Base-by-base conservation (phyloP, 768 basidiomycete species). In the Leccinum subgranulosum region DNA sequence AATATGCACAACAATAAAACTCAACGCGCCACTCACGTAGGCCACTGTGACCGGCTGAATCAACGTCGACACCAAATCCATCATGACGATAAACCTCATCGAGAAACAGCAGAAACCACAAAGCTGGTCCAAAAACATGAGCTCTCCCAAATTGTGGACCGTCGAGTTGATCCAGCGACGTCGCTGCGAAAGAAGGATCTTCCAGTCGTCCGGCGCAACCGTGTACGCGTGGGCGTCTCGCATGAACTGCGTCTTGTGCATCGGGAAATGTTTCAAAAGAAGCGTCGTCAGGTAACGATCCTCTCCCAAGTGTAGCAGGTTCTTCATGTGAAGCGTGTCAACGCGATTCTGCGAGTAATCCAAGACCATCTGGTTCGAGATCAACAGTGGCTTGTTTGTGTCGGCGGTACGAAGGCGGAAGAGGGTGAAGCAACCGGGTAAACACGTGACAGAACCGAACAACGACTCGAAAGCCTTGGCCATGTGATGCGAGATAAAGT, bases 81-180 rank as follows among this genome's bases (percentile, higher is more conserved):
- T 90, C 84, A 99, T 92, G 66, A 98, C 96, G 36, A 98, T 79
- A 71, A 98, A 98, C 12, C 96, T 86, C 97, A 99, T 98, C 1
- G 94, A 97, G 82, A 98, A 98, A 78, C 93, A 96, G 70, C 96
- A 98, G 84, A 98, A 97, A 61, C 93, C 93, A 67, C 94, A 95
- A 23, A 95, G 84, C 58, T 90, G 85, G 54, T 95, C 92, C 67
- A 98, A 74, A 78, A 94, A 94, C 55, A 98, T 78, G 45, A 99
- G 79, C 68, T 98, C 96, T 51, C 88, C 92, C 55, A 99, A 76
- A 74, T 99, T 99, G 77, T 99, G 96, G 11, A 99, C 86, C 0
- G 96, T 99, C 17, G 96, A 98, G 78, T 99, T 99, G 75, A 99
- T 99, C 96, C 97, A 99, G 65, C 97, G 91, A 75, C 96, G 90